A percentile compares a stretch with the other conserved stretches of the same genome.
phyloP scores from a whole-genome alignment of 768 basidiomycete genomes.

The Auriscalpium vulgare region DNA sequence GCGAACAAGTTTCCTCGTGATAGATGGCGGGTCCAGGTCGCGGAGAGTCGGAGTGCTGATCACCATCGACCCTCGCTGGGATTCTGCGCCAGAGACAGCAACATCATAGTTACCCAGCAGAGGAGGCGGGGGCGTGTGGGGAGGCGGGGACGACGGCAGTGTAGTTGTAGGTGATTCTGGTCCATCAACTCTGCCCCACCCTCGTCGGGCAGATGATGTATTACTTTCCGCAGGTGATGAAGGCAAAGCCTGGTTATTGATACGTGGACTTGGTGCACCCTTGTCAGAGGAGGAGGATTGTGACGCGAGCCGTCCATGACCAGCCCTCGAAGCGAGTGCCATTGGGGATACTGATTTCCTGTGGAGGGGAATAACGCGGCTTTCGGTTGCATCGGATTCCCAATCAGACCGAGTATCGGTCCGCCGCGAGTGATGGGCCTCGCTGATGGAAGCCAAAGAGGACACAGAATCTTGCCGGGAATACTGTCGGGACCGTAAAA shows the following conservation, averaged over 20 bases:
- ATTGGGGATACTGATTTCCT: slow-evolving; percentile 66
- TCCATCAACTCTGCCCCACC: slow-evolving; percentile 26
- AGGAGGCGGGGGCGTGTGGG: slow-evolving; percentile 30
- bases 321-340: slow-evolving; percentile 28
- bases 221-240: slow-evolving; percentile 5
- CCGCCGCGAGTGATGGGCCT: slow-evolving; percentile 29
- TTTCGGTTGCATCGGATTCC: slow-evolving; percentile 46
- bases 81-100: slow-evolving; percentile 21
- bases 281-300: slow-evolving; percentile 25
- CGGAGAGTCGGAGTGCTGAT: slow-evolving; percentile 19
- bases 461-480: slow-evolving; percentile 44
- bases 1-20: slow-evolving; percentile 24
- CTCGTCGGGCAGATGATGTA: slow-evolving; percentile 19
- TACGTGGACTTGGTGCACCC: background rate
- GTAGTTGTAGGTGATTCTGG: slow-evolving; percentile 32
- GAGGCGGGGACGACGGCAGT: slow-evolving; percentile 30
- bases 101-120: slow-evolving; percentile 17
- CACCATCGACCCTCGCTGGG: slow-evolving; percentile 26
- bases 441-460: slow-evolving; percentile 56
- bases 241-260: background rate
- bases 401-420: slow-evolving; percentile 36
- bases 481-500: background rate
- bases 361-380: slow-evolving; percentile 57
- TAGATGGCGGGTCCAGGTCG: slow-evolving; percentile 22
- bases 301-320: slow-evolving; percentile 25